Evolutionary conservation across 1,284 basidiomycete genomes (phyloP).

Genomic region (Salmacisia buchloeana): DNA sequence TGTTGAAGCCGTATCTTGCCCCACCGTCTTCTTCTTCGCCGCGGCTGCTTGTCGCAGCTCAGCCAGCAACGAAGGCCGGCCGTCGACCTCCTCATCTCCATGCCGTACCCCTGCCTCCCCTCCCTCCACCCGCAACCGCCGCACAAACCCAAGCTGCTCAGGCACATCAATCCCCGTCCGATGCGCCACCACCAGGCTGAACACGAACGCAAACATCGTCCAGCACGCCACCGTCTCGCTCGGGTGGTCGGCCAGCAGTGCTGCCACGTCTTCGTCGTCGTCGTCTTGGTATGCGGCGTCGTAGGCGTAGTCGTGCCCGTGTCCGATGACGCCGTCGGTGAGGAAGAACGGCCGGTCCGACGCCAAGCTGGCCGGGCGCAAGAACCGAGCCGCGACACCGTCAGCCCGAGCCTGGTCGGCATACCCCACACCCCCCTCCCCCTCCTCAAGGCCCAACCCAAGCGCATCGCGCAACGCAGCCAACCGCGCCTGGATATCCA

Average conservation of each 20-base stretch:
- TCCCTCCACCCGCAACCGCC: not conserved
- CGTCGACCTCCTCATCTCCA: not conserved
- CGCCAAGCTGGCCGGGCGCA: no score
- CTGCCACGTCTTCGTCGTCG: not conserved
- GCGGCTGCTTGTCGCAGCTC: not conserved
- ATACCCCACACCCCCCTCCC: no score
- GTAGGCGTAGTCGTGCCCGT: not conserved
- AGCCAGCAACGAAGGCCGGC: not conserved
- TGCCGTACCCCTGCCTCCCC: not conserved
- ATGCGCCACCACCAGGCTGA: conserved; percentile 6
- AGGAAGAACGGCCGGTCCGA: no score
- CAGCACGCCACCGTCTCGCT: conserved; percentile 7
- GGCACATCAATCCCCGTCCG: conserved; percentile 2
- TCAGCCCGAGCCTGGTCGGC: no score
- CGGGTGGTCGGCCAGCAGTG: not conserved
- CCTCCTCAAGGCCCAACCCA: not conserved
- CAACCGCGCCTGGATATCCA: not conserved
- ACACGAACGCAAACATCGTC: conserved; percentile 5
- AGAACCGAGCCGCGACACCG: no score
- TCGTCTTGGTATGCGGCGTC: not conserved
- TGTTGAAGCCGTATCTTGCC: not conserved
- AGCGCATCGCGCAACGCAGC: not conserved
- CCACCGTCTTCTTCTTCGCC: not conserved
- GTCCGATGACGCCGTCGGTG: no score
- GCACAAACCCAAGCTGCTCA: not conserved